Percentiles rank a stretch among this genome's conserved stretches.
These are phyloP conservation scores for Penicillium riverlandense DNA, from an alignment of 495 filamentous ascomycete genomes.

Conservation along the genomic window DNA sequence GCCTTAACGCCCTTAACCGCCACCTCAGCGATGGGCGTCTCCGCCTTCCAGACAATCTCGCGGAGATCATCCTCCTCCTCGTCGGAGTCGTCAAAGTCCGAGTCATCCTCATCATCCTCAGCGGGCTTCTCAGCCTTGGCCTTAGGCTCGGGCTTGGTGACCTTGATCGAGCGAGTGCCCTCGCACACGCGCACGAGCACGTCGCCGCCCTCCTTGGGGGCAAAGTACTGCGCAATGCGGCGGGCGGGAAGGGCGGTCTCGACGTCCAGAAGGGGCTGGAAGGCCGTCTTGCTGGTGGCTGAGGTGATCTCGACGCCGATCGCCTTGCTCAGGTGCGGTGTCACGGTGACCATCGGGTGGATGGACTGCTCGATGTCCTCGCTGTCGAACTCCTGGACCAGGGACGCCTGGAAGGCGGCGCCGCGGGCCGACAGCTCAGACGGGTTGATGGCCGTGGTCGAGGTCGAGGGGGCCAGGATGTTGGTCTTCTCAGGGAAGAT, in stretches of 20 bases:
- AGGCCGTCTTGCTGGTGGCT: slow-evolving; percentile 49
- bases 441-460: slow-evolving; percentile 75
- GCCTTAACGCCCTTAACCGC: slow-evolving; percentile 77
- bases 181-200: slow-evolving; percentile 83
- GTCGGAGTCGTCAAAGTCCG: slow-evolving; percentile 42
- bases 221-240: slow-evolving; percentile 66
- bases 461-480: slow-evolving; percentile 77
- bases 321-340: slow-evolving; percentile 79
- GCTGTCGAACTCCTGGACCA: slow-evolving; percentile 85
- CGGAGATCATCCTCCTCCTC: slow-evolving; percentile 79
- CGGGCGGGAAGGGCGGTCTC: slow-evolving; percentile 89
- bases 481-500: slow-evolving; percentile 77
- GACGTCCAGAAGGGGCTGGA: slow-evolving; percentile 68
- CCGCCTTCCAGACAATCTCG: slow-evolving; percentile 89
- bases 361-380: slow-evolving; percentile 94
- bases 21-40: slow-evolving; percentile 77
- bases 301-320: slow-evolving; percentile 77
- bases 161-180: slow-evolving; percentile 79
- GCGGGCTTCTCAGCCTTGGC: slow-evolving; percentile 55
- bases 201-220: slow-evolving; percentile 71
- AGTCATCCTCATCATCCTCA: slow-evolving; percentile 59
- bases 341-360: slow-evolving; percentile 90
- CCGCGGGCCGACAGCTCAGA: slow-evolving; percentile 83
- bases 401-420: slow-evolving; percentile 88
- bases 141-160: slow-evolving; percentile 77